phyloP scores from a whole-genome alignment of 163 green algal genomes.

The Prototheca cutis region DNA sequence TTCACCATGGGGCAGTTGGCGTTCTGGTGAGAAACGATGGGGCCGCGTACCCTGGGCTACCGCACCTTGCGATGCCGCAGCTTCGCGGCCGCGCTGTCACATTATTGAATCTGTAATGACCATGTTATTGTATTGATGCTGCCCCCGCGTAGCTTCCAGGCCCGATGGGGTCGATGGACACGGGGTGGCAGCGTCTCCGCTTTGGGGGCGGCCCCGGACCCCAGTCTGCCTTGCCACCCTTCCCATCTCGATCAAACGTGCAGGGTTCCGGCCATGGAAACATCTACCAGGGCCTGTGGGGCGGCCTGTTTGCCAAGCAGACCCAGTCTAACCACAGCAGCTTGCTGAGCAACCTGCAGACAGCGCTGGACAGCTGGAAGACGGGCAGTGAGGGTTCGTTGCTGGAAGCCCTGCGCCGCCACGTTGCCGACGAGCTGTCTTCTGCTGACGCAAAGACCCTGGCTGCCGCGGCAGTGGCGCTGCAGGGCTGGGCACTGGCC shows the following conservation, averaged over 20 bases:
- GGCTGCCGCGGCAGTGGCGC: background rate
- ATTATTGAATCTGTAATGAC: too few relatives aligned
- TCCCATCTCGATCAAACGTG: background rate
- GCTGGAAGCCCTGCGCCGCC: background rate
- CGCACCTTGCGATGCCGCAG: too few relatives aligned
- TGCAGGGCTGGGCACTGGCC: slow-evolving; percentile 14
- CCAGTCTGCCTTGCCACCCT: too few relatives aligned
- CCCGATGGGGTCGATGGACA: too few relatives aligned
- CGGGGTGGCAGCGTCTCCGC: too few relatives aligned
- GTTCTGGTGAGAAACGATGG: too few relatives aligned
- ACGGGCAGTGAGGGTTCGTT: background rate
- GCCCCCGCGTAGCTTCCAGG: too few relatives aligned
- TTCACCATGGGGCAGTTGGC: too few relatives aligned
- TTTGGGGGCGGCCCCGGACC: too few relatives aligned
- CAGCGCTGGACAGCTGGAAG: background rate
- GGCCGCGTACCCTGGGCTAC: too few relatives aligned
- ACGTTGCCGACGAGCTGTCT: background rate
- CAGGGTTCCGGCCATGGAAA: background rate
- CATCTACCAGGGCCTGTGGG: slow-evolving; percentile 9
- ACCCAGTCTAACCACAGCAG: background rate
- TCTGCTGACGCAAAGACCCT: slow-evolving; percentile 1
- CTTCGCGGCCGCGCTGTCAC: too few relatives aligned
- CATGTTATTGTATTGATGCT: too few relatives aligned
- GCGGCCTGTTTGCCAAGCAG: slow-evolving; percentile 7
- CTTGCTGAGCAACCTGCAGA: background rate